Percentiles rank a stretch among this genome's conserved stretches.
Evolutionary conservation across 805 yeast species (phyloP).

Genomic region (Candida ficus): DNA sequence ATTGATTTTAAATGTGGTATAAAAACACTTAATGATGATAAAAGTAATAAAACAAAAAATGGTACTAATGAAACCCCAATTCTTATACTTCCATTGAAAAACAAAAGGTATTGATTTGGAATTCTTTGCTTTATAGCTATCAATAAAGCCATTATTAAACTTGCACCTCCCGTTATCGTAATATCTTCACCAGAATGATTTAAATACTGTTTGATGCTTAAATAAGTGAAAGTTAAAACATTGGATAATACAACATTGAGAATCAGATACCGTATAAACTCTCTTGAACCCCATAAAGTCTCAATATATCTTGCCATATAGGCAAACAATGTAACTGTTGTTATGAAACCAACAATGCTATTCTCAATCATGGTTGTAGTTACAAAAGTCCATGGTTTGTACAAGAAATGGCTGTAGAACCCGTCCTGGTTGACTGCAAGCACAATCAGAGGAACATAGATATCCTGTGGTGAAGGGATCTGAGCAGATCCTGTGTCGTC

Average conservation of each 20-base stretch:
- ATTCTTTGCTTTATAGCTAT: conserved; percentile 53
- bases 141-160: conserved; percentile 38
- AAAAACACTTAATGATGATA: conserved; percentile 18
- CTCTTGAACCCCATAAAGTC: conserved; percentile 47
- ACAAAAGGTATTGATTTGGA: conserved; percentile 45
- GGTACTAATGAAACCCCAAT: conserved; percentile 25
- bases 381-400: conserved; percentile 46
- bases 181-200: conserved; percentile 2
- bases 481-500: background rate
- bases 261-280: conserved; percentile 37
- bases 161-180: conserved; percentile 16
- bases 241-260: conserved; percentile 34
- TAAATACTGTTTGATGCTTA: conserved; percentile 12
- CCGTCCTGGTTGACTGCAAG: conserved; percentile 35
- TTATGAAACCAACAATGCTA: conserved; percentile 32
- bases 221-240: conserved; percentile 27
- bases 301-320: conserved; percentile 54
- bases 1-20: background rate
- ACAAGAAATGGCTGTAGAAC: conserved; percentile 29
- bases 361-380: conserved; percentile 45
- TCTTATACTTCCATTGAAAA: conserved; percentile 41
- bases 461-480: conserved; percentile 38
- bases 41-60: conserved; percentile 24
- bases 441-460: conserved; percentile 46
- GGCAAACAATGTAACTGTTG: conserved; percentile 34